Percentiles rank a stretch among this genome's conserved stretches.
These are phyloP conservation scores for Diplocarpon rosae DNA, from an alignment of 2,329 filamentous ascomycete species.

Conservation along the genomic window DNA sequence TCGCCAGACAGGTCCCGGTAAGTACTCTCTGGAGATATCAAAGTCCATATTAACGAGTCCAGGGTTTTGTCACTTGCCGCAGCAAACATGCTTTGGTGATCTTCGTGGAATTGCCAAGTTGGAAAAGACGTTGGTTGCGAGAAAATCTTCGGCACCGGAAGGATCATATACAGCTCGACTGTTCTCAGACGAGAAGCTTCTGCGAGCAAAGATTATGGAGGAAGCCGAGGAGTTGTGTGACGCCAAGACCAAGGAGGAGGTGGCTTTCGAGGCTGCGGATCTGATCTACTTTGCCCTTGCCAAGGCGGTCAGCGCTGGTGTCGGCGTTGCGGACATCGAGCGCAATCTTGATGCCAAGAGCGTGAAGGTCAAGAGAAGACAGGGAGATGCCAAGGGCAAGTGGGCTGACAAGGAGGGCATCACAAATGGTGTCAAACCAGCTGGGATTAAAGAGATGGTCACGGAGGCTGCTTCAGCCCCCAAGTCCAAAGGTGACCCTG, in stretches of 20 bases:
- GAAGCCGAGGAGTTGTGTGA: conserved; percentile 93
- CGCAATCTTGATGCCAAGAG: conserved; percentile 88
- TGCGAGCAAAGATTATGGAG: conserved; percentile 96
- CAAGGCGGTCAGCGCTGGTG: conserved; percentile 76
- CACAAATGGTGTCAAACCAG: conserved; percentile 21
- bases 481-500: conserved; percentile 39
- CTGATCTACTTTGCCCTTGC: conserved; percentile 92
- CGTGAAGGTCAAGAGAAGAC: conserved; percentile 85
- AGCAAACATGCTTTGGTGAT: conserved; percentile 84
- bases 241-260: conserved; percentile 68
- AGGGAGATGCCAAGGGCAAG: conserved; percentile 86
- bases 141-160: conserved; percentile 71
- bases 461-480: conserved; percentile 38
- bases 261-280: conserved; percentile 91
- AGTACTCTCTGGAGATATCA: conserved; percentile 7
- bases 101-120: conserved; percentile 71
- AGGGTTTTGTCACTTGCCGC: conserved; percentile 88
- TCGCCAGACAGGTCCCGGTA: conserved; percentile 69
- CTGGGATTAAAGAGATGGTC: conserved; percentile 30
- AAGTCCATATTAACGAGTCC: conserved; percentile 6
- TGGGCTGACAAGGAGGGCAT: conserved; percentile 80
- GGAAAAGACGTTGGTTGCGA: conserved; percentile 73
- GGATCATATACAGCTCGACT: conserved; percentile 91
- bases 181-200: conserved; percentile 81
- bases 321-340: conserved; percentile 81